Base-by-base conservation (phyloP, 306 rosid genomes). In the Prunus kanzakura region DNA sequence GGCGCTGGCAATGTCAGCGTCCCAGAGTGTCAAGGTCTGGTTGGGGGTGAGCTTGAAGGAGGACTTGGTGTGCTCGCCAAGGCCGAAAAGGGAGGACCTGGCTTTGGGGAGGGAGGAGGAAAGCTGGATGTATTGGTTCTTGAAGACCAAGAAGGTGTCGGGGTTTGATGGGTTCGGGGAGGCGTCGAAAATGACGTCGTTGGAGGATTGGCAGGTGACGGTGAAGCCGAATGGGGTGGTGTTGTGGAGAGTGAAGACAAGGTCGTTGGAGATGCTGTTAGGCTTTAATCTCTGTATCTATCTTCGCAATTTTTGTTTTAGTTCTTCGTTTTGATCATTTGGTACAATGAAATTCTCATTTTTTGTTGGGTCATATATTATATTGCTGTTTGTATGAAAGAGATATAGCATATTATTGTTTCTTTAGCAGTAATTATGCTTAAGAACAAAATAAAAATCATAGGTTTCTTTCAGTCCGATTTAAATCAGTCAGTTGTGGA, bases 171-270 rank as follows among this genome's bases (percentile, higher is more conserved):
- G 69, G 35, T 82, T 23, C 0, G 96, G 87, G 11, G 82, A 47
- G 1, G 98, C 43, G 70, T 88, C 72, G 69, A 93, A 93, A 75
- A 91, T 76, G 18, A 81, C 55, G 52, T 93, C 93, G 8, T 74
- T 75, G 69, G 90, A 82, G 73, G 96, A 93, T 47, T 80, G 82
- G 54, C 98, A 91, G 52, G 81, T 38, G 45, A 93, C 57, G 2
- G 90, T 68, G 88, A 91, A 93, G 49, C 97, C 91, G 57, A 89
- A 93, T 0, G 98, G 96, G 18, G 87, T 72, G 67, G 88, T 89
- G 87, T 84, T 76, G 76, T 67, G 79, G 74, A 93, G 95, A 41
- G 85, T 82, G 88, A 91, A 83, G 78, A 82, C 27, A 47, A 91
- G 83, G 66, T 93, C 97, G 41, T 35, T 8, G 38, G 92, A 84